A percentile compares a stretch with the other conserved stretches of the same genome.
Evolutionary conservation across 345 rosid genomes (phyloP).

Genomic region (Toxicodendron radicans): DNA sequence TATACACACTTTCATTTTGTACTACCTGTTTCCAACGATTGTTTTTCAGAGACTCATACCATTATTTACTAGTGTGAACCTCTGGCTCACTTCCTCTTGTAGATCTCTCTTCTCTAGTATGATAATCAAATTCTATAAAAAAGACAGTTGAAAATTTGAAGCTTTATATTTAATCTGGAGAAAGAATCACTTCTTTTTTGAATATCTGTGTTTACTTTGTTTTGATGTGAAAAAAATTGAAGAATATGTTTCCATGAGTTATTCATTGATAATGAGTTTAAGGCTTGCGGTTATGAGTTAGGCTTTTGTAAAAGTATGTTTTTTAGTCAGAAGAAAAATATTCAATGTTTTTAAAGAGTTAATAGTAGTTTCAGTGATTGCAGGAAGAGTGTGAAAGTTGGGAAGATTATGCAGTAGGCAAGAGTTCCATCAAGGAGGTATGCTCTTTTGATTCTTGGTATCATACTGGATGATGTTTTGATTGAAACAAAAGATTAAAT

Average conservation of each 20-base stretch:
- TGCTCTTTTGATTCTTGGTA: constrained; percentile 1
- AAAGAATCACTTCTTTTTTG: background rate
- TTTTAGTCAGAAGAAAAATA: background rate
- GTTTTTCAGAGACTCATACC: background rate
- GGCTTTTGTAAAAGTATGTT: background rate
- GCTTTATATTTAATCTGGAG: background rate
- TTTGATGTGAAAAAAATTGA: background rate
- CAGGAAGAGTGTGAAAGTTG: constrained; percentile 70
- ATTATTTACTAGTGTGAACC: too few species aligned
- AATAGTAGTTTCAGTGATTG: constrained; percentile 10
- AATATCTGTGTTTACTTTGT: constrained; percentile 2
- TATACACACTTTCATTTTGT: background rate
- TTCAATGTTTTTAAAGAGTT: background rate
- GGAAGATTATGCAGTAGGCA: constrained; percentile 58
- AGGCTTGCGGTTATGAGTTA: background rate
- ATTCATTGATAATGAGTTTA: background rate
- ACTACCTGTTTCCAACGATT: background rate
- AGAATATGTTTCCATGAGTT: background rate
- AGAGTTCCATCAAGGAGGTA: constrained; percentile 52
- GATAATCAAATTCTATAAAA: background rate
- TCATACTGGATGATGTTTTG: background rate
- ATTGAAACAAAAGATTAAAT: too few species aligned
- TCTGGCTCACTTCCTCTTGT: too few species aligned
- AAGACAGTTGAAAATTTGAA: background rate
- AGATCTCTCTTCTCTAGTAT: too few species aligned